Evolutionary conservation across 2,329 filamentous ascomycete species (phyloP).

Genomic region (Trichoderma hamatum): DNA sequence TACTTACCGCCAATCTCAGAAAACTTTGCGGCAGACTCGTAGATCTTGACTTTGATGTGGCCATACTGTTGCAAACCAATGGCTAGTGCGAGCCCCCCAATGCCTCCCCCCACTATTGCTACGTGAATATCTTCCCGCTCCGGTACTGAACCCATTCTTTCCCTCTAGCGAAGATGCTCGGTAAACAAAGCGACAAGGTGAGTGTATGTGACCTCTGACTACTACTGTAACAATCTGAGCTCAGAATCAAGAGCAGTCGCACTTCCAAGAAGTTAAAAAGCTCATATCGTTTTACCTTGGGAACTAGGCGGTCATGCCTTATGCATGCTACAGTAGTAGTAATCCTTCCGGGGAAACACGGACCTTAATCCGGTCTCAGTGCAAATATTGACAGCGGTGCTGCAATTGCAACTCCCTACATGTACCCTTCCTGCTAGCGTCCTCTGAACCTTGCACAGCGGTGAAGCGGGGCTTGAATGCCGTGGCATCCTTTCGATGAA

Average conservation of each 20-base stretch:
- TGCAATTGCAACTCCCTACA: background rate
- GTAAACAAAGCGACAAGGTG: background rate
- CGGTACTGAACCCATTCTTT: background rate
- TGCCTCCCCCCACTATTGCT: constrained; percentile 63
- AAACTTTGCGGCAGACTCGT: constrained; percentile 58
- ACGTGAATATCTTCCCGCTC: constrained; percentile 34
- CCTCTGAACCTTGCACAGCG: background rate
- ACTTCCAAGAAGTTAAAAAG: background rate
- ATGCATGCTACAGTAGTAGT: background rate
- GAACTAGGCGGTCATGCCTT: background rate
- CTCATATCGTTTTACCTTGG: background rate
- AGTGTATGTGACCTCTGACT: background rate
- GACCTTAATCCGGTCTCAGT: background rate
- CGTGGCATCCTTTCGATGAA: background rate
- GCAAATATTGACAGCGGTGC: background rate
- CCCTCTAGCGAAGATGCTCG: background rate
- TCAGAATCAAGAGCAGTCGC: background rate
- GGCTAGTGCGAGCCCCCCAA: constrained; percentile 58
- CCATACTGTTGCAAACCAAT: constrained; percentile 47
- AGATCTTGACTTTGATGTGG: constrained; percentile 49
- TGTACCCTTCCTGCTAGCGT: background rate
- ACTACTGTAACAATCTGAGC: background rate
- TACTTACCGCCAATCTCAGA: constrained; percentile 53
- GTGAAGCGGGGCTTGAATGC: background rate
- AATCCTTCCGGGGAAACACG: constrained; percentile 1